Evolutionary conservation across 371 early-diverging fungal species (phyloP).

Genomic region (Parasitella parasitica): DNA sequence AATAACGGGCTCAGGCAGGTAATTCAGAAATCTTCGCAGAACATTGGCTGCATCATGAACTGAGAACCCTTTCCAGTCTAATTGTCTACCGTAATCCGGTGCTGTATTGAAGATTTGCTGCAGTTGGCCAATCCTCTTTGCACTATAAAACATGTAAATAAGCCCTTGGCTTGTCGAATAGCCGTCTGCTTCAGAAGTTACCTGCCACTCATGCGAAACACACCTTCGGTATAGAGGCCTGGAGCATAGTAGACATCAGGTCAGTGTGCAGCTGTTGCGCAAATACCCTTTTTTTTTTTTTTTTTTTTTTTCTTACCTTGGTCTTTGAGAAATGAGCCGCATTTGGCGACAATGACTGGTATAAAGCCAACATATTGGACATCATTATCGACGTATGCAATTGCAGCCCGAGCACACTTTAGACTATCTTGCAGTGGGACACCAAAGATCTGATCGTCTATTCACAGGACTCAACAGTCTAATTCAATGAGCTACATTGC

Average conservation of each 20-base stretch:
- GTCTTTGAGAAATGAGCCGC: conserved; percentile 50
- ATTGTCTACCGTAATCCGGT: conserved; percentile 56
- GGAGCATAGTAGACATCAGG: neutral
- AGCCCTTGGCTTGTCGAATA: neutral
- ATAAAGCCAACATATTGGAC: conserved; percentile 40
- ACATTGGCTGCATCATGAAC: conserved; percentile 67
- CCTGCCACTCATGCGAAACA: conserved; percentile 44
- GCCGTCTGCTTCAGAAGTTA: neutral
- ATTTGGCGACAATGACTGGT: conserved; percentile 54
- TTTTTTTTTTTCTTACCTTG: conserved; percentile 31
- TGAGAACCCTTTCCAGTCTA: conserved; percentile 61
- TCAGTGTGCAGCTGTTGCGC: too few relatives aligned
- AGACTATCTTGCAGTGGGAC: conserved; percentile 30
- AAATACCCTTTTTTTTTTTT: neutral
- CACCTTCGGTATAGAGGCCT: conserved; percentile 39
- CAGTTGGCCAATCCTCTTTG: conserved; percentile 59
- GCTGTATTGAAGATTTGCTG: conserved; percentile 59
- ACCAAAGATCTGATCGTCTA: conserved; percentile 30
- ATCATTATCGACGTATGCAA: conserved; percentile 31
- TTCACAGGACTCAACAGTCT: neutral
- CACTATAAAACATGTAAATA: conserved; percentile 25
- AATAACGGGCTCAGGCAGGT: conserved; percentile 68
- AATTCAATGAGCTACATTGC: too few relatives aligned
- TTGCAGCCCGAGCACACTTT: conserved; percentile 26
- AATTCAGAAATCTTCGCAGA: conserved; percentile 58